Conservation (phyloP, 257 asterid species). For the Solanum raphanifolium region DNA sequence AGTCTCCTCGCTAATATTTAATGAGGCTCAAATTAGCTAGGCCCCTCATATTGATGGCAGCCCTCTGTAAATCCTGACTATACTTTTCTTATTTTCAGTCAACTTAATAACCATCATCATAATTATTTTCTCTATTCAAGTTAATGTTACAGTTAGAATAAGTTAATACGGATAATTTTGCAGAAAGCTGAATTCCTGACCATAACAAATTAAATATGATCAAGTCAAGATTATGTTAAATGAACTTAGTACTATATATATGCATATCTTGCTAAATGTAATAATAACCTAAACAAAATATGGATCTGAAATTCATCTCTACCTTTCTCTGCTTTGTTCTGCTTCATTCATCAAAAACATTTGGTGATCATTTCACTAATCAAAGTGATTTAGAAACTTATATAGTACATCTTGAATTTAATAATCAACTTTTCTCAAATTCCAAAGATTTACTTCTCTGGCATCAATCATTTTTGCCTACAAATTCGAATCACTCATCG, state of each 20-base stretch:
- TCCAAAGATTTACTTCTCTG: not conserved
- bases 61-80: no score
- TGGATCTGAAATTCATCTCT: not conserved
- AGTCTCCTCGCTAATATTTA: no score
- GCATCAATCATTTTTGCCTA: not conserved
- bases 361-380: not conserved
- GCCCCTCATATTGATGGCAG: no score
- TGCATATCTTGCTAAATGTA: not conserved
- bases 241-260: not conserved
- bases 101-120: not conserved
- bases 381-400: not conserved
- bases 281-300: not conserved
- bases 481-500: not conserved
- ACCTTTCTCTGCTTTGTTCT: not conserved
- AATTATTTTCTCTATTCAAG: not conserved
- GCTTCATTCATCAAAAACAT: not conserved
- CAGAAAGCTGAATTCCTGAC: not conserved
- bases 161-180: not conserved
- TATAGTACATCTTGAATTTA: not conserved
- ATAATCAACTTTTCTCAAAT: not conserved
- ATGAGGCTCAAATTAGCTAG: no score
- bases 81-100: not conserved
- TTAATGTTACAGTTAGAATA: not conserved
- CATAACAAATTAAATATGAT: not conserved
- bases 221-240: not conserved